These are phyloP conservation scores for Aspergillus jensenii DNA, from an alignment of 2,329 filamentous ascomycete genomes.

Conservation along the genomic window DNA sequence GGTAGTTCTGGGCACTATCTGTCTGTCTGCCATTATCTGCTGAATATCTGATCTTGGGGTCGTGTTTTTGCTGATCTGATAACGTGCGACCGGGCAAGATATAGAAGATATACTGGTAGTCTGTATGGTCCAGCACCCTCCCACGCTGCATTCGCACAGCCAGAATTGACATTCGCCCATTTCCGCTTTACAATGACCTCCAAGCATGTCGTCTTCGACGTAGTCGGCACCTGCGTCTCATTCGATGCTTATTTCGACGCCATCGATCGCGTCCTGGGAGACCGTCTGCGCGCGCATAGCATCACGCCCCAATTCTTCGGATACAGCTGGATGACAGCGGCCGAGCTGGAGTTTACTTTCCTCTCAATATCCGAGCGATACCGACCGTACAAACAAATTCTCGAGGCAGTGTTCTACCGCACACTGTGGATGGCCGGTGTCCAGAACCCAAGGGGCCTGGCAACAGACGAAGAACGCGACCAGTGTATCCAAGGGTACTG, in stretches of 20 bases:
- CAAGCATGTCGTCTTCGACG: slow-evolving; percentile 53
- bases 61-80: no score
- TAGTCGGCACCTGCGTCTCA: slow-evolving; percentile 51
- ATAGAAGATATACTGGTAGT: no score
- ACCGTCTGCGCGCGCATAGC: slow-evolving; percentile 30
- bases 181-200: neutral
- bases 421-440: slow-evolving; percentile 43
- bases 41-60: no score
- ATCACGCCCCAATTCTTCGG: slow-evolving; percentile 43
- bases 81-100: no score
- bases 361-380: slow-evolving; percentile 44
- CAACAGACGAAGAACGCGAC: slow-evolving; percentile 41
- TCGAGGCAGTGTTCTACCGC: slow-evolving; percentile 46
- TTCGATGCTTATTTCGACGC: slow-evolving; percentile 43
- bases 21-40: no score
- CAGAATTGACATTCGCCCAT: no score
- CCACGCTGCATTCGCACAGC: no score
- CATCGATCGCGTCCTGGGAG: slow-evolving; percentile 40
- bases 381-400: slow-evolving; percentile 41
- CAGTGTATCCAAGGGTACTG: slow-evolving; percentile 39
- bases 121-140: no score
- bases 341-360: slow-evolving; percentile 49
- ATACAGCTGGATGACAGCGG: slow-evolving; percentile 45
- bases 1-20: no score
- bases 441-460: slow-evolving; percentile 42